These are phyloP conservation scores for Wickerhamomyces chambardii DNA, from an alignment of 805 yeast species.

Conservation along the genomic window DNA sequence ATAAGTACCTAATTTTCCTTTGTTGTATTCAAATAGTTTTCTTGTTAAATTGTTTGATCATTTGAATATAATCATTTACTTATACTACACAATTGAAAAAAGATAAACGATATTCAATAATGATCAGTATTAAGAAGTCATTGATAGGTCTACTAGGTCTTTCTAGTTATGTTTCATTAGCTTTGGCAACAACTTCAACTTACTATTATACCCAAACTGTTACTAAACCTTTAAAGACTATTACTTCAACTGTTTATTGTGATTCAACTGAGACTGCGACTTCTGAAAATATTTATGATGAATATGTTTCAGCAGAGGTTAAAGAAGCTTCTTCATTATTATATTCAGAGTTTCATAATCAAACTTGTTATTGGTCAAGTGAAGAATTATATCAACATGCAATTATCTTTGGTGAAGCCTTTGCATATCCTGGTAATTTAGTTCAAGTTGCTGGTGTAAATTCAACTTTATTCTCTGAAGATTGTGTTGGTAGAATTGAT, in stretches of 20 bases:
- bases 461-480: slow-evolving; percentile 12
- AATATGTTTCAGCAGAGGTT: not conserved
- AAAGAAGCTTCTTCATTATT: not conserved
- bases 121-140: no score
- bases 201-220: not conserved
- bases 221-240: not conserved
- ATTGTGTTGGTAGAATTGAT: slow-evolving; percentile 11
- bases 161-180: no score
- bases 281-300: no score
- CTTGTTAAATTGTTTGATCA: no score
- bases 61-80: no score
- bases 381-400: slow-evolving; percentile 4
- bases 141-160: no score
- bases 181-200: slow-evolving; percentile 4
- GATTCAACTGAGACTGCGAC: not conserved
- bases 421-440: slow-evolving; percentile 8
- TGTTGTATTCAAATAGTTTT: no score
- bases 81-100: no score
- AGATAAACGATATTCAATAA: no score
- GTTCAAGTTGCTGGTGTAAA: slow-evolving; percentile 12
- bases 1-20: no score
- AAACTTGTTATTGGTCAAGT: slow-evolving; percentile 1
- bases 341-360: not conserved
- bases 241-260: not conserved
- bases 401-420: slow-evolving; percentile 15